Conservation (phyloP, 2,329 filamentous ascomycete species). For the Xylariaceae sp. region DNA sequence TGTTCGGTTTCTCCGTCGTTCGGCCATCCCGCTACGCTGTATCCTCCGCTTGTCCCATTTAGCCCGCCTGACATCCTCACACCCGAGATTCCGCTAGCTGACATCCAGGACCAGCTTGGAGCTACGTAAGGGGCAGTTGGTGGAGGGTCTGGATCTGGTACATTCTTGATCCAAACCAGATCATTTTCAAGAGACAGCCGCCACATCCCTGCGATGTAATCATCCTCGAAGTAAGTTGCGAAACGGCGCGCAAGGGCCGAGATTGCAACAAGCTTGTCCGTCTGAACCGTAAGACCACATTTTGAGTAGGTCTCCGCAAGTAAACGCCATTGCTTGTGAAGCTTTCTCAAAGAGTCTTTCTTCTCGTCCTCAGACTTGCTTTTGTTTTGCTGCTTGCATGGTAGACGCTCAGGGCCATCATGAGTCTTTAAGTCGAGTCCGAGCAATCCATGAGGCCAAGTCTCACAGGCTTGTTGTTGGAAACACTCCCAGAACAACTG, state of each 20-base stretch:
- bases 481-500: conserved; percentile 2
- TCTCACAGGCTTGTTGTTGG: no score
- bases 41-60: no score
- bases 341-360: neutral
- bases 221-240: neutral
- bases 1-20: no score
- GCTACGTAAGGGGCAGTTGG: neutral
- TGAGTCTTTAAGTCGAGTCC: no score
- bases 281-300: neutral
- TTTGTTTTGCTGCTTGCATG: neutral
- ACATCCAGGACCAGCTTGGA: neutral
- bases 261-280: neutral
- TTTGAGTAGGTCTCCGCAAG: neutral
- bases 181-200: neutral
- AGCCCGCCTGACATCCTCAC: no score
- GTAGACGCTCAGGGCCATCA: neutral
- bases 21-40: no score
- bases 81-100: no score
- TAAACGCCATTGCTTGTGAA: neutral
- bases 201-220: conserved; percentile 1
- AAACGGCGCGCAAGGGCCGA: neutral
- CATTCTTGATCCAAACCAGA: neutral
- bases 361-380: neutral
- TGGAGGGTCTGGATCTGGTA: neutral
- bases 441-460: no score